phyloP scores from a whole-genome alignment of 768 basidiomycete genomes.

The Amanita muscaria region DNA sequence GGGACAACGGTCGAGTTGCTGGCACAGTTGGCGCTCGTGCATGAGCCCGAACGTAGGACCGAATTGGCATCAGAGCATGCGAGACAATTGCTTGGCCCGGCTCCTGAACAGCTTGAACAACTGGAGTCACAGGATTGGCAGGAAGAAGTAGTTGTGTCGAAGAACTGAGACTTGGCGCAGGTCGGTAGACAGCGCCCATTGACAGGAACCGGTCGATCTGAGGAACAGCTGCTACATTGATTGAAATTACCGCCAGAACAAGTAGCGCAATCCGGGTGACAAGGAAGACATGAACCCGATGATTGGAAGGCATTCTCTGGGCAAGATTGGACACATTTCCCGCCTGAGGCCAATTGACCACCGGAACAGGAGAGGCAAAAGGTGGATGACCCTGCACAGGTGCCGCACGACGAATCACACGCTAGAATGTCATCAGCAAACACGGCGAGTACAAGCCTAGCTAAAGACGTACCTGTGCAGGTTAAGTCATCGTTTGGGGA shows the following conservation, averaged over 20 bases:
- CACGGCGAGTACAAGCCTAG: background rate
- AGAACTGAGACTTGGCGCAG: conserved; percentile 61
- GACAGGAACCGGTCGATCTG: conserved; percentile 59
- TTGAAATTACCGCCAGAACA: conserved; percentile 67
- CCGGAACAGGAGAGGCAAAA: conserved; percentile 70
- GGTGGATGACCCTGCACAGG: conserved; percentile 56
- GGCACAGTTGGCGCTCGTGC: conserved; percentile 54
- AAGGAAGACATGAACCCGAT: conserved; percentile 55
- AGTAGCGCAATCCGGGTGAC: conserved; percentile 76
- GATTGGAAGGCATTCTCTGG: conserved; percentile 63
- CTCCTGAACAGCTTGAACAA: conserved; percentile 70
- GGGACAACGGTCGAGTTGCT: conserved; percentile 47
- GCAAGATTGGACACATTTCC: conserved; percentile 66
- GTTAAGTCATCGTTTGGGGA: conserved; percentile 65
- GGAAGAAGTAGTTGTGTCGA: conserved; percentile 50
- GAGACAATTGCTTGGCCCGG: conserved; percentile 61
- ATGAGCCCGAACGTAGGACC: conserved; percentile 58
- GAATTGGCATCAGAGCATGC: conserved; percentile 58
- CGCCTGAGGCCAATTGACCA: conserved; percentile 57
- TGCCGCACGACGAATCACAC: conserved; percentile 64
- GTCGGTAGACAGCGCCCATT: conserved; percentile 72
- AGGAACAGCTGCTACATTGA: conserved; percentile 66
- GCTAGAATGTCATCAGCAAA: conserved; percentile 24
- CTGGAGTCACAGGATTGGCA: conserved; percentile 64
- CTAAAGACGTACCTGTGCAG: conserved; percentile 44